Evolutionary conservation across 192 early-diverging fungal genomes (phyloP), one percentile per base, ranked within the genome.

Genomic region (Coemansia sp.): DNA sequence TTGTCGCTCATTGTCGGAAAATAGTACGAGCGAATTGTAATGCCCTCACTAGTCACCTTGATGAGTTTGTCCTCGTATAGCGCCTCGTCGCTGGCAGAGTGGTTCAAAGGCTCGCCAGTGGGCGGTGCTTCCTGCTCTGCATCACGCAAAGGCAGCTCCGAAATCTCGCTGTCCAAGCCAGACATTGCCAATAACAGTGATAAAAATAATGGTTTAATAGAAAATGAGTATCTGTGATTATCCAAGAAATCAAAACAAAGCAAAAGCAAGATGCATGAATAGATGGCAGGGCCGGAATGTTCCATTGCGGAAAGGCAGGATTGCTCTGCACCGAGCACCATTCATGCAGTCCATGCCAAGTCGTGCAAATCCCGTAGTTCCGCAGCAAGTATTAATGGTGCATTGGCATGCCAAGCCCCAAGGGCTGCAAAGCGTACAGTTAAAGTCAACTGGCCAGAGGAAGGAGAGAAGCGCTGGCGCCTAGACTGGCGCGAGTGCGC

Each of bases 51-150:
- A 4, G 53, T 46, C 10, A 68, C 45, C 10, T 39, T 2, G 17
- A 68, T 21, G 30, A 47, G 39, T 0, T 36, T 17, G 50, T 61
- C 66, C 14, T 61, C 54, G 50, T 68, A 62, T 14, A 64, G 38
- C 17, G 13, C 31, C 19, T 7, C 15, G 26, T 13, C 18, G 15
- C 21, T 37, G 11, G 7, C 23, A 6, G 30, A 32, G 41, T 25
- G 23, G 22, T 35, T 46, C 33, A 23, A 8, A 9, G 19, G n/a
- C 11, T 5, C 22, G 17, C 41, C 17, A 17, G 23, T 6, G 18
- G 14, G n/a, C n/a, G n/a, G 22, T 19, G n/a, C n/a, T 27, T 23
- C 27, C 4, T 41, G 25, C 10, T 41, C 31, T 32, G 31, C 2
- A 30, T 27, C 22, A 34, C 14, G 19, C n/a, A n/a, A n/a, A 17